phyloP scores from a whole-genome alignment of 345 rosid species.

The Eutrema japonicum region DNA sequence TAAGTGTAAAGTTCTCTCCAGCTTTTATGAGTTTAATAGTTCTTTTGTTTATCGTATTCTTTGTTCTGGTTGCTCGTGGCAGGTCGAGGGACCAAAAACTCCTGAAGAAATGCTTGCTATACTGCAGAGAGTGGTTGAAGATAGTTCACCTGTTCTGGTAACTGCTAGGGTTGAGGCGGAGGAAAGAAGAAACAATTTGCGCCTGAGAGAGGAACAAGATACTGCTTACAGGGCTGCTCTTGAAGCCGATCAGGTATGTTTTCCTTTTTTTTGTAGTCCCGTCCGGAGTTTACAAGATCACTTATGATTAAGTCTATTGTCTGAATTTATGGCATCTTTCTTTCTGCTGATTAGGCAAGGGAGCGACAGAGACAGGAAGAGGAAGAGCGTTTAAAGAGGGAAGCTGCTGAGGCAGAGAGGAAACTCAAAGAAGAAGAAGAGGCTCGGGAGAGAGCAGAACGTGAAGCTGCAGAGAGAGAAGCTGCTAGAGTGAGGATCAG shows the following conservation, averaged over 20 bases:
- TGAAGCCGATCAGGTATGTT: conserved; percentile 94
- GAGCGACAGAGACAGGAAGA: conserved; percentile 88
- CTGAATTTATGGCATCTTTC: conserved; percentile 18
- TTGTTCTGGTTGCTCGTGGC: conserved; percentile 32
- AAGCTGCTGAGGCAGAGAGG: conserved; percentile 94
- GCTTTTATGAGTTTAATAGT: conserved; percentile 12
- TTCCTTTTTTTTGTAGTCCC: neutral
- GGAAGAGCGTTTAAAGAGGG: conserved; percentile 77
- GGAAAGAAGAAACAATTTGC: conserved; percentile 82
- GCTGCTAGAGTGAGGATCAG: conserved; percentile 76
- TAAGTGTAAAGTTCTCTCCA: neutral
- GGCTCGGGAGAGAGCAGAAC: conserved; percentile 79
- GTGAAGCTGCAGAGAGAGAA: conserved; percentile 85
- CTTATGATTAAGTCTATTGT: neutral
- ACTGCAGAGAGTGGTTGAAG: conserved; percentile 92
- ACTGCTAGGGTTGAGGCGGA: conserved; percentile 92
- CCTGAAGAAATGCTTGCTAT: conserved; percentile 76
- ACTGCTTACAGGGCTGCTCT: conserved; percentile 97
- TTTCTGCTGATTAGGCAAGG: conserved; percentile 59
- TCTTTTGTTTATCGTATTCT: neutral
- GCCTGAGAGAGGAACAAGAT: conserved; percentile 96
- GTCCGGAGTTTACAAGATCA: neutral
- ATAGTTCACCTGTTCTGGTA: conserved; percentile 84
- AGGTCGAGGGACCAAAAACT: conserved; percentile 94
- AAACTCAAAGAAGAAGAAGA: conserved; percentile 90